A percentile compares a stretch with the other conserved stretches of the same genome.
These are phyloP conservation scores for Morella rubra DNA, from an alignment of 306 rosid genomes.

Conservation along the genomic window DNA sequence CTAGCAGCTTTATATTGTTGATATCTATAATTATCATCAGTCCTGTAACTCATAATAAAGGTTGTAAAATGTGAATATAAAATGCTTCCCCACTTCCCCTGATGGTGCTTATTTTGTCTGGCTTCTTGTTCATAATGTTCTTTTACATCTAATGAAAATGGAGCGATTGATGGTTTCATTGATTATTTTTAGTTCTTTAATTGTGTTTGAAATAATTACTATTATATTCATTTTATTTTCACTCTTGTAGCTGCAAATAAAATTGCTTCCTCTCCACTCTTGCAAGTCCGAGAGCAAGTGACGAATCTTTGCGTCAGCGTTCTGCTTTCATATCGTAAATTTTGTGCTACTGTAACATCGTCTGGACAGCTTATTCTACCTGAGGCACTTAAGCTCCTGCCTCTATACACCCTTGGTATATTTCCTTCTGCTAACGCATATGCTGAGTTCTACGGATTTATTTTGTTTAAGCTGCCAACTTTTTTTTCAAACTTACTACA, in stretches of 20 bases:
- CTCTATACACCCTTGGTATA: conserved; percentile 88
- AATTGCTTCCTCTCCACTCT: conserved; percentile 73
- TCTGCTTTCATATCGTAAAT: conserved; percentile 86
- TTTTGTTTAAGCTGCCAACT: not conserved
- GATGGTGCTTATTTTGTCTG: not conserved
- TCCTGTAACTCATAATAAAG: not conserved
- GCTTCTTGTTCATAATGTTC: not conserved
- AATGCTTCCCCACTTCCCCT: not conserved
- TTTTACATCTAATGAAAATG: not conserved
- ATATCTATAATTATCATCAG: not conserved
- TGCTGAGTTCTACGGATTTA: not conserved
- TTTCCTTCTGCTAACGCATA: conserved; percentile 18
- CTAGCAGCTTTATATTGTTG: conserved; percentile 2
- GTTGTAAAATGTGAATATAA: not conserved
- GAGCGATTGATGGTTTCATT: not conserved
- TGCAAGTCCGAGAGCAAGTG: conserved; percentile 81
- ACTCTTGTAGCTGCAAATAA: conserved; percentile 72
- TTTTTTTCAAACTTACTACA: not conserved
- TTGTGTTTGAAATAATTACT: conserved; percentile 19
- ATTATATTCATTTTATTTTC: conserved; percentile 17
- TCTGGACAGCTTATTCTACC: conserved; percentile 99
- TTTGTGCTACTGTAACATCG: conserved; percentile 92
- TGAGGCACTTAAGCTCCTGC: conserved; percentile 97
- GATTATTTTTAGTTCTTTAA: not conserved
- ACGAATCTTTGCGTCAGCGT: conserved; percentile 84